phyloP scores from a whole-genome alignment of 495 filamentous ascomycete genomes.

The Aspergillus saccharolyticus region DNA sequence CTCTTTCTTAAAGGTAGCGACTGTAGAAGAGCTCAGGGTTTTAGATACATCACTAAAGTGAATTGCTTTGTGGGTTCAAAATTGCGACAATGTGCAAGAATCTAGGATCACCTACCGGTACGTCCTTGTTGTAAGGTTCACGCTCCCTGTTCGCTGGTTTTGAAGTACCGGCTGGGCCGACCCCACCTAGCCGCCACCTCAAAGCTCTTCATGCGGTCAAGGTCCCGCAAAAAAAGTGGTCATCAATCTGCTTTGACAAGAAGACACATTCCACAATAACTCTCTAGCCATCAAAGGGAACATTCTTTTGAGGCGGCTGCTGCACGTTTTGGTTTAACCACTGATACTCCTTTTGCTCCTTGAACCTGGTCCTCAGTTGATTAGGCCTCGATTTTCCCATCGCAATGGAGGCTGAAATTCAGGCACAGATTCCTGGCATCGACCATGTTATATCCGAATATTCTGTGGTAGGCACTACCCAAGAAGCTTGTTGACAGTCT shows the following conservation, averaged over 20 bases:
- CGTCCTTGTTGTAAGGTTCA: neutral
- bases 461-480: slow-evolving; percentile 57
- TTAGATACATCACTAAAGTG: no score
- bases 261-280: neutral
- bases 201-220: neutral
- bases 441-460: slow-evolving; percentile 91
- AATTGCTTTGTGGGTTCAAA: no score
- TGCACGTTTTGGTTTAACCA: neutral
- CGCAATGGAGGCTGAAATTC: slow-evolving; percentile 87
- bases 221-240: neutral
- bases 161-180: neutral
- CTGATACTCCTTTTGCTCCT: no score
- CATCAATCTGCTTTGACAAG: neutral
- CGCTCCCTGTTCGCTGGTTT: neutral
- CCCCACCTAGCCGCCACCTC: neutral
- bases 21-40: no score
- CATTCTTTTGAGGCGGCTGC: neutral
- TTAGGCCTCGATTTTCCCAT: neutral
- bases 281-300: neutral
- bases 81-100: neutral
- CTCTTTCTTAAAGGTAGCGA: no score
- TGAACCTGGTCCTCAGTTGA: neutral
- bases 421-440: slow-evolving; percentile 76
- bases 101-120: neutral
- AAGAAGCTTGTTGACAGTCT: neutral